These are phyloP conservation scores for Paramecium octaurelia DNA, from an alignment of 73 alveolate genomes.

Conservation along the genomic window DNA sequence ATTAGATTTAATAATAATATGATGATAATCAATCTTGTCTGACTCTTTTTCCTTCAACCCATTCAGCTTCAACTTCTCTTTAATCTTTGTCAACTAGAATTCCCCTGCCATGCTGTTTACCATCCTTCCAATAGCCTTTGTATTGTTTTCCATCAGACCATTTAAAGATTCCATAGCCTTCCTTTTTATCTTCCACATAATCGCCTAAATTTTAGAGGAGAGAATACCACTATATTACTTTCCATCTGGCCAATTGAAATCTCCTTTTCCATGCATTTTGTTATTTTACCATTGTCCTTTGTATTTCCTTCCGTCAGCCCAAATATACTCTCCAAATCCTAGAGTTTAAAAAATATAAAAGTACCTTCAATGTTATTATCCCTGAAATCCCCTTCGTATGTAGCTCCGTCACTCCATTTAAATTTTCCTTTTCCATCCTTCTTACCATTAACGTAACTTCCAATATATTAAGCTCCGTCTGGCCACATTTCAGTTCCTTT, in stretches of 20 bases:
- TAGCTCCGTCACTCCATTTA: conserved; percentile 70
- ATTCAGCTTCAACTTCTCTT: conserved; percentile 38
- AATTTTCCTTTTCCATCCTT: conserved; percentile 59
- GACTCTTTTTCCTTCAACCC: conserved; percentile 59
- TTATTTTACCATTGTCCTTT: conserved; percentile 62
- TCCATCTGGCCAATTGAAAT: conserved; percentile 61
- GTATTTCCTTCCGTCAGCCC: conserved; percentile 69
- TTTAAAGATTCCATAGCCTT: conserved; percentile 47
- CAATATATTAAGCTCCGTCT: conserved; percentile 53
- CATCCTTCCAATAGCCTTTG: conserved; percentile 78
- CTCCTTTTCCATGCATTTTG: conserved; percentile 62
- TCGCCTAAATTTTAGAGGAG: conserved; percentile 57
- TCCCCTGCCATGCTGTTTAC: conserved; percentile 75
- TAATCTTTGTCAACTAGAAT: conserved; percentile 34
- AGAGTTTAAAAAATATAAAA: background rate
- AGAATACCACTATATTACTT: conserved; percentile 45
- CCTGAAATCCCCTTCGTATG: conserved; percentile 80
- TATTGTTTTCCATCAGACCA: conserved; percentile 57
- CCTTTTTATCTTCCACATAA: conserved; percentile 68
- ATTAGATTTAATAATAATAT: background rate
- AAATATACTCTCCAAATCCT: conserved; percentile 55
- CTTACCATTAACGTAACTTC: conserved; percentile 43
- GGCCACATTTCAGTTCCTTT: conserved; percentile 64
- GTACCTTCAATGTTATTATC: conserved; percentile 64
- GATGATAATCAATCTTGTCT: background rate